phyloP scores from a whole-genome alignment of 2,329 filamentous ascomycete species.

The Aureobasidium uvarum region DNA sequence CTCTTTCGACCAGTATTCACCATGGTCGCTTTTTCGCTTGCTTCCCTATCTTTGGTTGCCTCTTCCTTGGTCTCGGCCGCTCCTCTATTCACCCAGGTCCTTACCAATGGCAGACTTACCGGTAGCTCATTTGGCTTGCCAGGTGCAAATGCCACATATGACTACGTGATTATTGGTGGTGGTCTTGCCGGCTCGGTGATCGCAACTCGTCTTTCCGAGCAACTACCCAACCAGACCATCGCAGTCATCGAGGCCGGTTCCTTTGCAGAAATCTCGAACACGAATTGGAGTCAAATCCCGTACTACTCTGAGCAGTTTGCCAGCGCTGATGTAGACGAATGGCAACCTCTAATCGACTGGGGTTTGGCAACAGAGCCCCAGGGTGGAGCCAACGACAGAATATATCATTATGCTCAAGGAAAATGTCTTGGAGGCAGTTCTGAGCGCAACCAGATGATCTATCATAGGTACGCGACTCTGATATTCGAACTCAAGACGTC shows the following conservation, averaged over 20 bases:
- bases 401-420: conserved; percentile 32
- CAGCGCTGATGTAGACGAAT: conserved; percentile 24
- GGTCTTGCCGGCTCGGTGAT: conserved; percentile 31
- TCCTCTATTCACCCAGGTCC: too few species aligned
- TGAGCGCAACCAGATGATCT: too few species aligned
- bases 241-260: conserved; percentile 34
- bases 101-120: too few species aligned
- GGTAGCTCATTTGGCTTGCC: neutral
- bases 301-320: conserved; percentile 30
- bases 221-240: conserved; percentile 27
- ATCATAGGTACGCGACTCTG: too few species aligned
- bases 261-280: conserved; percentile 30
- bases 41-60: too few species aligned
- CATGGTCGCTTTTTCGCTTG: too few species aligned
- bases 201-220: conserved; percentile 30
- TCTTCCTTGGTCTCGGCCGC: too few species aligned
- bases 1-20: too few species aligned
- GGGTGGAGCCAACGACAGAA: conserved; percentile 31
- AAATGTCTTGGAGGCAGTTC: conserved; percentile 33
- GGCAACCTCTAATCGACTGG: conserved; percentile 36
- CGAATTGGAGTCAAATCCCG: conserved; percentile 36
- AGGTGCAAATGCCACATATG: conserved; percentile 28
- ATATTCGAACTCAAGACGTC: too few species aligned
- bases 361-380: conserved; percentile 32
- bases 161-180: conserved; percentile 34